Base-by-base conservation (phyloP, 1,139 yeast genomes). In the Taphrina confusa region DNA sequence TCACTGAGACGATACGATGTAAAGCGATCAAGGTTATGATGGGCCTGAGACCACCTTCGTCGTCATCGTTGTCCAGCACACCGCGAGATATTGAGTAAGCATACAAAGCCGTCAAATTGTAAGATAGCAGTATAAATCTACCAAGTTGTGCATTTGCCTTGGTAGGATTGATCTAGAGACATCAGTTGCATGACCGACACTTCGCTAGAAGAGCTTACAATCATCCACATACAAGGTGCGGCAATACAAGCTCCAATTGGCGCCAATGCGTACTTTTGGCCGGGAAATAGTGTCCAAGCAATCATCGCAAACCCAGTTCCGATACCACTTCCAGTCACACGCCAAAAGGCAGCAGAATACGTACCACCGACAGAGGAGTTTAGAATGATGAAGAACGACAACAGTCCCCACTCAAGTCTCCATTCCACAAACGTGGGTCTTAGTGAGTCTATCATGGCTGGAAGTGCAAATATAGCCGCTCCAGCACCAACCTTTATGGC, bases 321-420 rank as follows among this genome's bases (percentile, higher is more conserved):
- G 9, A 85, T 61, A 64, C 83, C 81, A 0, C 95, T 87, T 0
- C 96, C 96, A 16, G 84, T 66, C 60, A 87, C 77, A 65, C 96
- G 84, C 65, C 85, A 84, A 1, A 85, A 83, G 0, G 62, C 65
- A 0, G 94, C 85, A 82, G 84, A 82, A 14, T 87, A 80, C 0
- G 95, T 88, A 0, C 95, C 95, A 12, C 95, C 96, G n/a, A 87
- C 75, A 0, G 91, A 84, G 68, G 87, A 87, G 68, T 84, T 86
- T 92, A 87, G 87, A 76, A 88, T 86, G 61, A 88, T 85, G 66
- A 88, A 83, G 68, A 83, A 88, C 0, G 91, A 83, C 12, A 87
- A 85, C 39, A 88, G 73, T 0, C 90, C 85, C 96, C 96, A 88
- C 70, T 88, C 96, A 14, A 87, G 84, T 66, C 92, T 74, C 90